A percentile compares a stretch with the other conserved stretches of the same genome.
phyloP scores from a whole-genome alignment of 2,329 filamentous ascomycete genomes.

The Neurospora sp. region DNA sequence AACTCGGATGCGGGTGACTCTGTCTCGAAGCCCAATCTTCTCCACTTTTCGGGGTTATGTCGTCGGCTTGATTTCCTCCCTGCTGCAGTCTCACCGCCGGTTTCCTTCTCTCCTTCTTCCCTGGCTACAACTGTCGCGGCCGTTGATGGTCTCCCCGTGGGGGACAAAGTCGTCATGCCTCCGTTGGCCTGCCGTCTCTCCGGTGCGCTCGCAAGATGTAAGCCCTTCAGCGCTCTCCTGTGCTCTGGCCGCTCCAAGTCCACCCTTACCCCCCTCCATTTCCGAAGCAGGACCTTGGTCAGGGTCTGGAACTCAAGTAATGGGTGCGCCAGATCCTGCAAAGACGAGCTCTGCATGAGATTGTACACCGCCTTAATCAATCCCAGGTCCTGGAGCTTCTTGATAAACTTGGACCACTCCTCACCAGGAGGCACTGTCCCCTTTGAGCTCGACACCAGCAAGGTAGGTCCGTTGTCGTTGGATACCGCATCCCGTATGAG shows the following conservation, averaged over 20 bases:
- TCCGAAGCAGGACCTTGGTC: slow-evolving; percentile 76
- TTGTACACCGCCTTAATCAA: slow-evolving; percentile 86
- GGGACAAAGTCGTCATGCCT: slow-evolving; percentile 18
- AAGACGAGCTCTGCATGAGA: slow-evolving; percentile 86
- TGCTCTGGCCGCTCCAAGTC: slow-evolving; percentile 85
- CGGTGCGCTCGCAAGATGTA: slow-evolving; percentile 74
- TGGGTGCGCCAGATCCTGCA: slow-evolving; percentile 84
- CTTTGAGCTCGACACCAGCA: slow-evolving; percentile 20
- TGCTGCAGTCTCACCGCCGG: slow-evolving; percentile 25
- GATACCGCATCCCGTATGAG: slow-evolving; percentile 86
- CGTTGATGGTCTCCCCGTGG: slow-evolving; percentile 13
- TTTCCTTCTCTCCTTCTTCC: slow-evolving; percentile 18
- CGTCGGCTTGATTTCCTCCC: slow-evolving; percentile 53
- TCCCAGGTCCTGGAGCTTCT: slow-evolving; percentile 82
- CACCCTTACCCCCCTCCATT: slow-evolving; percentile 78
- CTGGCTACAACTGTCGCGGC: slow-evolving; percentile 7
- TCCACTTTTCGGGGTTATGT: slow-evolving; percentile 88
- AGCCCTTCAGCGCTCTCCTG: slow-evolving; percentile 70
- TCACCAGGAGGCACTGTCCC: slow-evolving; percentile 34
- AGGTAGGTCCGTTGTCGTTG: slow-evolving; percentile 44
- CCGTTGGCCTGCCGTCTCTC: slow-evolving; percentile 40
- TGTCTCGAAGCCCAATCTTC: slow-evolving; percentile 79
- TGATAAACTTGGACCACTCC: slow-evolving; percentile 95
- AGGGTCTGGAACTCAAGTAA: slow-evolving; percentile 87
- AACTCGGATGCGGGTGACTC: slow-evolving; percentile 85